Evolutionary conservation across 108 stramenopile species (phyloP).

Genomic region (Conticribra weissflogii): DNA sequence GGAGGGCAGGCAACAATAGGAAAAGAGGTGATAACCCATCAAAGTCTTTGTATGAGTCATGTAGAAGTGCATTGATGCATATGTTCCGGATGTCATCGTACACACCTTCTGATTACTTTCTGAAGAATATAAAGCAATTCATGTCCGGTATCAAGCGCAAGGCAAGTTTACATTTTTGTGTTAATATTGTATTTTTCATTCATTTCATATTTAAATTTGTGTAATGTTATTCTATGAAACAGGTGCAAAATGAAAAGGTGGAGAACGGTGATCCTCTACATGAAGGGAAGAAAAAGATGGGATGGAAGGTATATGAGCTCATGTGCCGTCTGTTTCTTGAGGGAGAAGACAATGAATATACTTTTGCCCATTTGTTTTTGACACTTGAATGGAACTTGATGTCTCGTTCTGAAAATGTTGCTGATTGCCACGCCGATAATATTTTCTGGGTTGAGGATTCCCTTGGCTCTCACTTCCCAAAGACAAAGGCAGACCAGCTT

Average conservation of each 20-base stretch:
- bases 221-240: too few relatives aligned
- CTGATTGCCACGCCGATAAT: slow-evolving; percentile 12
- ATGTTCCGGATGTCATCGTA: neutral
- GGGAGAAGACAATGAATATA: slow-evolving; percentile 6
- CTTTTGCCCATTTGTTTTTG: slow-evolving; percentile 25
- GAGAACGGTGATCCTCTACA: too few relatives aligned
- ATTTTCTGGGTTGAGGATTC: slow-evolving; percentile 16
- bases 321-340: slow-evolving; percentile 1
- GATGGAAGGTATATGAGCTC: slow-evolving; percentile 7
- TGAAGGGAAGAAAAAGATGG: slow-evolving; percentile 17
- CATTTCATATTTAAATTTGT: too few relatives aligned
- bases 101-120: neutral
- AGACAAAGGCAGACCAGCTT: slow-evolving; percentile 16
- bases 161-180: too few relatives aligned
- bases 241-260: too few relatives aligned
- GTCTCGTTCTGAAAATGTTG: slow-evolving; percentile 22
- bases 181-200: too few relatives aligned
- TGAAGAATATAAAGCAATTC: neutral
- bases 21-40: neutral
- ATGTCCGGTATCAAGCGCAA: neutral
- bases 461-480: slow-evolving; percentile 23
- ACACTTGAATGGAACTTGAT: slow-evolving; percentile 27
- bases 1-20: neutral
- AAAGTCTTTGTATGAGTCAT: neutral
- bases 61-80: neutral